phyloP scores from a whole-genome alignment of 2,329 filamentous ascomycete species.

The Alternaria longipes region DNA sequence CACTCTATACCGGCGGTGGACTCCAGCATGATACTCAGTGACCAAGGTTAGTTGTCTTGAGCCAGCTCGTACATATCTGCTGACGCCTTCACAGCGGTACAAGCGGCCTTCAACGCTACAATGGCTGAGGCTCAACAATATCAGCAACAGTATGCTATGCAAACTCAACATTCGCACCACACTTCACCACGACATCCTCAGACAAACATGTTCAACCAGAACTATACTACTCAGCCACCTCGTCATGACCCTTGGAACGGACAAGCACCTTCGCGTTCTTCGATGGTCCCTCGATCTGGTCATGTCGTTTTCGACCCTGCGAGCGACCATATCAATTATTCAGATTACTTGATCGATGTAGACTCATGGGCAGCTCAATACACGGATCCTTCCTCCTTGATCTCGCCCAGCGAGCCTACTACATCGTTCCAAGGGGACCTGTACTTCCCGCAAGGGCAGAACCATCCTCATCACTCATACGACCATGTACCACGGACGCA shows the following conservation, averaged over 20 bases:
- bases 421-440: conserved; percentile 34
- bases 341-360: conserved; percentile 30
- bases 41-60: conserved; percentile 32
- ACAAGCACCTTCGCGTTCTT: conserved; percentile 39
- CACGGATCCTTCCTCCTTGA: conserved; percentile 38
- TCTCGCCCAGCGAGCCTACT: conserved; percentile 42
- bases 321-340: conserved; percentile 38
- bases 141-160: conserved; percentile 31
- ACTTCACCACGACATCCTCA: conserved; percentile 30
- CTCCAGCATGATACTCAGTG: conserved; percentile 31
- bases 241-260: conserved; percentile 47
- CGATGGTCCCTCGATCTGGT: conserved; percentile 39
- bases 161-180: conserved; percentile 27
- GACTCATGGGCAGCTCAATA: conserved; percentile 38
- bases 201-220: conserved; percentile 28
- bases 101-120: conserved; percentile 35
- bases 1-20: conserved; percentile 34
- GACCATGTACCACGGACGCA: conserved; percentile 23
- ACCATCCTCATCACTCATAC: conserved; percentile 22
- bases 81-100: conserved; percentile 35
- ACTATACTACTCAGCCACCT: conserved; percentile 36
- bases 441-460: conserved; percentile 29
- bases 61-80: conserved; percentile 1
- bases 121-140: conserved; percentile 34
- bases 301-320: conserved; percentile 42